Evolutionary conservation across 2,329 filamentous ascomycete species (phyloP), one percentile per base, ranked within the genome.

Genomic region (Blumeria hordei): DNA sequence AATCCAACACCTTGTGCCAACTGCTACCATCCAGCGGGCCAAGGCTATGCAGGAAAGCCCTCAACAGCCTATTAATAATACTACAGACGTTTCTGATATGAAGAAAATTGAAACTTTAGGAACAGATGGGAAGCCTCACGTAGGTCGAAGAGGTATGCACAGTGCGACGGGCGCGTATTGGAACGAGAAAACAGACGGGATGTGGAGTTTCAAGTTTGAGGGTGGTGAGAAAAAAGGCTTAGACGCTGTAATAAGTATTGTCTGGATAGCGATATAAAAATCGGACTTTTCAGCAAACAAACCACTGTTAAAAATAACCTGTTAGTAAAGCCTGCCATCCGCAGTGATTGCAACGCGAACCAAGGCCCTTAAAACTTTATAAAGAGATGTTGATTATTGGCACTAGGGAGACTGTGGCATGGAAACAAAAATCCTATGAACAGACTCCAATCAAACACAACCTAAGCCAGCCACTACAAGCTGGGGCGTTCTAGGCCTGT

Each of bases 101-200:
- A 65, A 64, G 55, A 62, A 63, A 28, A 43, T n/a, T 3, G 68
- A 66, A 67, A 62, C 65, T 7, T 61, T 72, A 34, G 74, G 75
- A 58, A 81, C 78, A 33, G 74, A 78, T 58, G 77, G 76, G 60
- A 81, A 80, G 70, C 74, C 76, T n/a, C 78, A 82, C 66, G 83
- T 84, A 56, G 90, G 88, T 55, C 80, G 88, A 60, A 79, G 90
- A 60, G 92, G 92, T 60, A 92, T 92, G 85, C 85, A 92, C 72
- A 84, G 79, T 67, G 85, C 85, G 21, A 85, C 83, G 47, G 85
- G 85, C 52, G 86, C 85, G 36, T 92, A 83, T 74, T 92, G 85
- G 85, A 87, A 92, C 69, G 85, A 88, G 70, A 85, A 88, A 72
- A 86, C 83, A 69, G 85, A 92, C 65, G 85, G 85, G 62, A 88